These are phyloP conservation scores for Corynespora cassiicola DNA, from an alignment of 2,329 filamentous ascomycete genomes.

Conservation along the genomic window DNA sequence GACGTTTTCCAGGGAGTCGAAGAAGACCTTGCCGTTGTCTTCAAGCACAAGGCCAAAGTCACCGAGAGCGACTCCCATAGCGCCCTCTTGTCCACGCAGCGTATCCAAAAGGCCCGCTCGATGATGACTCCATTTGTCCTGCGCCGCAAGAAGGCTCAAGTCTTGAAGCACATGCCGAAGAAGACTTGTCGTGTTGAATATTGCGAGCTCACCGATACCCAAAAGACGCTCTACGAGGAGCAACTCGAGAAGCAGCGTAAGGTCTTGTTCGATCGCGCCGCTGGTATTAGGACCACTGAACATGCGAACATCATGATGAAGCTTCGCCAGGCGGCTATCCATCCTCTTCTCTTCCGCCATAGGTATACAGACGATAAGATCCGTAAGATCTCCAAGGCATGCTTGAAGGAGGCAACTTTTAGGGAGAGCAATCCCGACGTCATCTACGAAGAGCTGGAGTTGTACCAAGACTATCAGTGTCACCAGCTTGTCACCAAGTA, in stretches of 20 bases:
- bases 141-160: slow-evolving; percentile 90
- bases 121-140: slow-evolving; percentile 97
- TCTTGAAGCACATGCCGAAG: slow-evolving; percentile 79
- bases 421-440: slow-evolving; percentile 56
- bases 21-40: slow-evolving; percentile 83
- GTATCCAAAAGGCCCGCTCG: slow-evolving; percentile 83
- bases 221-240: slow-evolving; percentile 75
- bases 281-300: slow-evolving; percentile 61
- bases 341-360: slow-evolving; percentile 84
- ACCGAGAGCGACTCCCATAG: slow-evolving; percentile 74
- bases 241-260: slow-evolving; percentile 69
- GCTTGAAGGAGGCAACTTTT: slow-evolving; percentile 72
- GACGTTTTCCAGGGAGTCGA: slow-evolving; percentile 76
- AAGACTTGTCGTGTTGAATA: slow-evolving; percentile 81
- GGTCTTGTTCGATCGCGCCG: slow-evolving; percentile 65
- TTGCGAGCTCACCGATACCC: slow-evolving; percentile 77
- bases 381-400: slow-evolving; percentile 76
- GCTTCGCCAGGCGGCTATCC: slow-evolving; percentile 88
- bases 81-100: slow-evolving; percentile 83
- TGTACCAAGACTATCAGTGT: slow-evolving; percentile 67
- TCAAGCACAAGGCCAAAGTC: slow-evolving; percentile 89
- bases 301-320: slow-evolving; percentile 75
- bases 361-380: slow-evolving; percentile 79
- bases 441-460: slow-evolving; percentile 61
- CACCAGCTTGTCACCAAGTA: slow-evolving; percentile 64